Evolutionary conservation across 2,329 filamentous ascomycete genomes (phyloP).

Genomic region (Trichophyton mentagrophytes): DNA sequence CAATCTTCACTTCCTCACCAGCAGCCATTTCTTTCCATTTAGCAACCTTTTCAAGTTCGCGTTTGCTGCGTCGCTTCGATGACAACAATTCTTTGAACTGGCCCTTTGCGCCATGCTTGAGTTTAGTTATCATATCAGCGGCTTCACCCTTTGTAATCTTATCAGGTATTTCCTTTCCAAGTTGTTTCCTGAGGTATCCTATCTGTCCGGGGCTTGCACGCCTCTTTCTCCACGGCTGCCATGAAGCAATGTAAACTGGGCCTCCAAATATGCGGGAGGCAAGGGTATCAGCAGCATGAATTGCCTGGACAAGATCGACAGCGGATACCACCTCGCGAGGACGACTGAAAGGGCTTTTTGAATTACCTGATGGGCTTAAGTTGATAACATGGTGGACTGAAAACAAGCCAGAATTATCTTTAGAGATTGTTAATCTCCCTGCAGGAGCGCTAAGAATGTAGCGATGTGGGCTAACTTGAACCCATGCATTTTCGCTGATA

Average conservation of each 20-base stretch:
- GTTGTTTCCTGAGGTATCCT: constrained; percentile 31
- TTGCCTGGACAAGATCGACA: constrained; percentile 56
- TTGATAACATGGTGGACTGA: constrained; percentile 22
- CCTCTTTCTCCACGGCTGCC: constrained; percentile 55
- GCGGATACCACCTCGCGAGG: constrained; percentile 57
- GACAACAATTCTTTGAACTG: constrained; percentile 44
- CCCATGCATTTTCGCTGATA: constrained; percentile 69
- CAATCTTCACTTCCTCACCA: constrained; percentile 35
- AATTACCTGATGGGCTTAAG: constrained; percentile 19
- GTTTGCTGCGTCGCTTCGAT: constrained; percentile 39
- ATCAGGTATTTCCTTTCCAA: constrained; percentile 36
- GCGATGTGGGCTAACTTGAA: constrained; percentile 55
- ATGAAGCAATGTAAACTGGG: constrained; percentile 51
- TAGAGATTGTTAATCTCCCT: constrained; percentile 47
- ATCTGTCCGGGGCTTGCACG: constrained; percentile 46
- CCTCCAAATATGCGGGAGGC: constrained; percentile 52
- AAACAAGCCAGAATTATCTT: constrained; percentile 17
- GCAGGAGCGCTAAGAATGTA: constrained; percentile 58
- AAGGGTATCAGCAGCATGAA: constrained; percentile 76
- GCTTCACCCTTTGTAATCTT: constrained; percentile 69
- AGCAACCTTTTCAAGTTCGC: constrained; percentile 23
- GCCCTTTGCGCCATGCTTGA: constrained; percentile 66
- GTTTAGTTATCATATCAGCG: constrained; percentile 78
- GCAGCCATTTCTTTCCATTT: constrained; percentile 18
- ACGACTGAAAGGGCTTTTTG: constrained; percentile 48